Evolutionary conservation across 1,284 basidiomycete genomes (phyloP).

Genomic region (Boletellus deceptivus): DNA sequence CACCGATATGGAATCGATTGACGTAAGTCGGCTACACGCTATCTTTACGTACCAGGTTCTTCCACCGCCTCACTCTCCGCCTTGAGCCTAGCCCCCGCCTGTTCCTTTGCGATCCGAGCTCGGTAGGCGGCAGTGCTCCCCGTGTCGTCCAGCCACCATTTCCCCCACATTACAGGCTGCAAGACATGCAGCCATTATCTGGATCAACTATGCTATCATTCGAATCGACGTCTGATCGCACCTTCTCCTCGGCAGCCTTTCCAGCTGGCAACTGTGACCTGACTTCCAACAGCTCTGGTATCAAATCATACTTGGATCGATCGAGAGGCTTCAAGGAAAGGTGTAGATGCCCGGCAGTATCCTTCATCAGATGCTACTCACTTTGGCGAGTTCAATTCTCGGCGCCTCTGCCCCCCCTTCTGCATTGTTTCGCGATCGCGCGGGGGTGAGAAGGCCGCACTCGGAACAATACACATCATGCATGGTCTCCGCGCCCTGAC

Average conservation of each 20-base stretch:
- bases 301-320: conserved; percentile 18
- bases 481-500: conserved; percentile 20
- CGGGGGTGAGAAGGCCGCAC: conserved; percentile 14
- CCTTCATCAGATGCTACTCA: neutral
- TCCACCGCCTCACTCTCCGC: neutral
- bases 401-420: conserved; percentile 18
- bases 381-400: conserved; percentile 12
- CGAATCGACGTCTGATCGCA: neutral
- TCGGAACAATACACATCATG: conserved; percentile 25
- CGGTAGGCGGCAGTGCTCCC: conserved; percentile 20
- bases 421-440: conserved; percentile 14
- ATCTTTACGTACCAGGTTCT: neutral
- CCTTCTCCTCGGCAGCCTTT: neutral
- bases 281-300: conserved; percentile 6
- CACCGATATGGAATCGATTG: too few species aligned
- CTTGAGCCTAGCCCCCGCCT: conserved; percentile 4
- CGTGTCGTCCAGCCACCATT: conserved; percentile 16
- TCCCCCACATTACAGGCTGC: conserved; percentile 10
- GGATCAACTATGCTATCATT: neutral
- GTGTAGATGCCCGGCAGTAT: neutral
- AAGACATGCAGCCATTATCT: neutral
- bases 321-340: conserved; percentile 8
- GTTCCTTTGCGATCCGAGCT: conserved; percentile 10
- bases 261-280: neutral
- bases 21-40: too few species aligned